Percentiles rank a stretch among this genome's conserved stretches.
phyloP scores from a whole-genome alignment of 2,329 filamentous ascomycete species.

The Sporothrix schenckii region DNA sequence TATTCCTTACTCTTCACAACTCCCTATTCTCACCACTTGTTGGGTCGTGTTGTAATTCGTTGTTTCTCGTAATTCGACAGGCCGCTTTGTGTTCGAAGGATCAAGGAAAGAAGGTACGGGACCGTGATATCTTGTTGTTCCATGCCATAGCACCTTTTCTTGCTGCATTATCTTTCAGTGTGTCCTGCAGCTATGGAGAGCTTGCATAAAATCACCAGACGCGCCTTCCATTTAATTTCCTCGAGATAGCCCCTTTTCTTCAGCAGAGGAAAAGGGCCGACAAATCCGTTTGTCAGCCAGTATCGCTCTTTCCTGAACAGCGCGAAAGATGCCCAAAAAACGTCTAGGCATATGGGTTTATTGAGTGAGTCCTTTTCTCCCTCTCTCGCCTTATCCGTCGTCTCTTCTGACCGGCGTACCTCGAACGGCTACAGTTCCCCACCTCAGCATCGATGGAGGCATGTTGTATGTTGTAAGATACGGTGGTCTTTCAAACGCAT shows the following conservation, averaged over 20 bases:
- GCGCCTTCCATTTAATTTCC: background rate
- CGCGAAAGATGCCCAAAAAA: slow-evolving; percentile 18
- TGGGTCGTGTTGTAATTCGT: too few relatives aligned
- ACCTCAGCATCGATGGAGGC: background rate
- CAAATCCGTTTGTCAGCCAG: background rate
- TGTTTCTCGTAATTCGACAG: too few relatives aligned
- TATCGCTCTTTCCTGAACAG: background rate
- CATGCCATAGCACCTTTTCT: too few relatives aligned
- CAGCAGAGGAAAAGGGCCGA: background rate
- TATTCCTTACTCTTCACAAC: too few relatives aligned
- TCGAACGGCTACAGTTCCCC: background rate
- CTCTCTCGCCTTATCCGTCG: background rate
- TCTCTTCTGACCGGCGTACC: background rate
- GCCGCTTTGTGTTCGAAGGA: too few relatives aligned
- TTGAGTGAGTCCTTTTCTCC: slow-evolving; percentile 14
- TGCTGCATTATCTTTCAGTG: background rate
- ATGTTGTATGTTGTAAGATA: too few relatives aligned
- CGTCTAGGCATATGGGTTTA: background rate
- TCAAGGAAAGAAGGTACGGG: too few relatives aligned
- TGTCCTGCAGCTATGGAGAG: background rate
- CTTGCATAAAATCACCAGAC: background rate
- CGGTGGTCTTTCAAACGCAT: background rate
- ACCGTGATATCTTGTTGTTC: too few relatives aligned
- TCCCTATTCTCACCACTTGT: too few relatives aligned
- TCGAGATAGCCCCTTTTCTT: slow-evolving; percentile 16